phyloP scores from a whole-genome alignment of 495 filamentous ascomycete genomes.

The Penicillium angulare region DNA sequence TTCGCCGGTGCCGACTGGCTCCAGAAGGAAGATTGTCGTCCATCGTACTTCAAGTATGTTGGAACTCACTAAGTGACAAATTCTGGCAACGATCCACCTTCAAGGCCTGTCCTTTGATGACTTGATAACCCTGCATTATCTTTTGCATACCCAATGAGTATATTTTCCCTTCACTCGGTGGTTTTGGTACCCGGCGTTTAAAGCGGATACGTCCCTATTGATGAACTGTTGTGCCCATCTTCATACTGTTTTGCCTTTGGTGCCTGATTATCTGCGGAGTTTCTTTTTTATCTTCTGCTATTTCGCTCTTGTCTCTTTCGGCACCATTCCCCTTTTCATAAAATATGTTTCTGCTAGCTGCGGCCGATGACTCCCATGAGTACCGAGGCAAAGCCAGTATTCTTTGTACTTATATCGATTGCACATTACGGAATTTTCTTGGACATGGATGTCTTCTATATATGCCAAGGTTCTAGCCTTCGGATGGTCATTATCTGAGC shows the following conservation, averaged over 20 bases:
- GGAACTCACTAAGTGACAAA: constrained; percentile 63
- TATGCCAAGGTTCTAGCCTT: background rate
- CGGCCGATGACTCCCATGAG: constrained; percentile 11
- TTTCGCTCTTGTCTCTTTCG: constrained; percentile 3
- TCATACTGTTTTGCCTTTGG: constrained; percentile 12
- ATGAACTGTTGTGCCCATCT: constrained; percentile 27
- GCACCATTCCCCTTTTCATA: constrained; percentile 1
- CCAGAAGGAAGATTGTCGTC: constrained; percentile 88
- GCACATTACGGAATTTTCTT: constrained; percentile 16
- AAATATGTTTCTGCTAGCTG: constrained; percentile 21
- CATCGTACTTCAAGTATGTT: constrained; percentile 94
- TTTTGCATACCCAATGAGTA: constrained; percentile 30
- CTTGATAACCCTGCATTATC: constrained; percentile 22
- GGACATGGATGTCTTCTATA: constrained; percentile 6
- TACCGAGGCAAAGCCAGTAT: constrained; percentile 20
- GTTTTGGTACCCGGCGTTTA: constrained; percentile 30
- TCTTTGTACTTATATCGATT: constrained; percentile 36
- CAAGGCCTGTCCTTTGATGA: constrained; percentile 19
- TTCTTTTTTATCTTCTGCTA: constrained; percentile 6
- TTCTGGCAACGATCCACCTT: constrained; percentile 4
- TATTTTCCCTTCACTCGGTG: constrained; percentile 19
- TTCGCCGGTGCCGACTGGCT: constrained; percentile 84
- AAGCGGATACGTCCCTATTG: constrained; percentile 31
- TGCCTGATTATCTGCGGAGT: no score
- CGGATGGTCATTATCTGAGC: background rate